Evolutionary conservation across 1,284 basidiomycete species (phyloP).

Genomic region (Rhodofomes roseus): DNA sequence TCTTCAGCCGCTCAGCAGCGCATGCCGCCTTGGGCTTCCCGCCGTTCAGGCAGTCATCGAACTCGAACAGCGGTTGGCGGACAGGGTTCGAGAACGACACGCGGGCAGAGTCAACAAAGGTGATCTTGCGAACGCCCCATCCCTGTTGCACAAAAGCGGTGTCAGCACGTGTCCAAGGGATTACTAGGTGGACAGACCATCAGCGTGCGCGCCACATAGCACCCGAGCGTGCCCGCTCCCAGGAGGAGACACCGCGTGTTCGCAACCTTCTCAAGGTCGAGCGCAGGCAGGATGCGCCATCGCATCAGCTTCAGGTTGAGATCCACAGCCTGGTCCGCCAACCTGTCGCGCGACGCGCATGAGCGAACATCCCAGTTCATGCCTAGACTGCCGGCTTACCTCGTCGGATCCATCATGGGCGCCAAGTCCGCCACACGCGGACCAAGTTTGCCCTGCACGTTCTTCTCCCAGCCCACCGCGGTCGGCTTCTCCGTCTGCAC

Average conservation of each 20-base stretch:
- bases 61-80: slow-evolving; percentile 93
- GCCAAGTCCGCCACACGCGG: slow-evolving; percentile 90
- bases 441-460: slow-evolving; percentile 77
- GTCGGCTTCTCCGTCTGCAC: slow-evolving; percentile 33
- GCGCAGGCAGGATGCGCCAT: slow-evolving; percentile 90
- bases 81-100: slow-evolving; percentile 98
- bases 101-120: slow-evolving; percentile 84
- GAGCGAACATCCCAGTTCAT: neutral
- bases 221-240: slow-evolving; percentile 95
- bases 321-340: slow-evolving; percentile 95
- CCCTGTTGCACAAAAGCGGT: slow-evolving; percentile 45
- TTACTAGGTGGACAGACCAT: slow-evolving; percentile 53
- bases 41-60: slow-evolving; percentile 90
- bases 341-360: slow-evolving; percentile 36
- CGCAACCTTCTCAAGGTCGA: slow-evolving; percentile 87
- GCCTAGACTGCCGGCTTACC: slow-evolving; percentile 33
- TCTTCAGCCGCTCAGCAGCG: slow-evolving; percentile 83
- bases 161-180: neutral
- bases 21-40: slow-evolving; percentile 92
- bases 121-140: slow-evolving; percentile 94
- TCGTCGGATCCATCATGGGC: slow-evolving; percentile 91
- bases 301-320: slow-evolving; percentile 97
- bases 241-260: slow-evolving; percentile 80
- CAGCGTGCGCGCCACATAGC: slow-evolving; percentile 88
- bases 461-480: slow-evolving; percentile 96